Evolutionary conservation across 106 monocot species (phyloP), one percentile per base, ranked within the genome.

Genomic region (Platanthera guangdongensis): DNA sequence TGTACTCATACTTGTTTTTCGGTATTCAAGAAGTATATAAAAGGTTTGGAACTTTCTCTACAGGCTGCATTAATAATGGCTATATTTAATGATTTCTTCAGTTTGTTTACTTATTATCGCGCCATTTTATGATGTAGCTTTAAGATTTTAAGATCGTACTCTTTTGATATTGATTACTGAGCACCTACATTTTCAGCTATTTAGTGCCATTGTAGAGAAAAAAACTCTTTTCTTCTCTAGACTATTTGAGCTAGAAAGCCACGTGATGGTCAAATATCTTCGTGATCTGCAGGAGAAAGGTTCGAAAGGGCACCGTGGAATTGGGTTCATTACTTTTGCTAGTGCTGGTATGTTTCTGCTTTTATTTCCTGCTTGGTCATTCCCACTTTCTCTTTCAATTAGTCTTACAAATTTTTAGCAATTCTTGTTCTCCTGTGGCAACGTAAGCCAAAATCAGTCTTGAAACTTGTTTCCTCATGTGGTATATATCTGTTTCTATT

Each of bases 311-410:
- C 96, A 97, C 83, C 88, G 96, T 59, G 96, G 96, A 74, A 97
- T 97, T 82, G 96, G 96, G 4, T 97, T 97, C 72, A 91, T 97
- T 65, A 94, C 96, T 77, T 97, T 89, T 85, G 88, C 83, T 47
- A 89, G 80, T 85, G 76, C 96, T 84, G 96, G 96, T 97, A 83
- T 71, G 4, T 11, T 72, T 71, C 72, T 72, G 47, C 10, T 50
- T 39, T 51, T 72, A 21, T 51, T 51, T 8, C 11, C 11, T 65
- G 9, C 32, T 65, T 65, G 25, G 30, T 30, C 30, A 9, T 18
- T 30, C 11, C 30, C 30, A 8, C 9, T 22, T 63, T 16, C 28
- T 25, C 19, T 5, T 65, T 32, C 11, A 21, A 60, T 60, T 53
- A 19, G 18, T 60, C 18, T 60, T 60, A 19, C 9, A 18, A 21